Percentiles rank a stretch among this genome's conserved stretches.
phyloP scores from a whole-genome alignment of 495 filamentous ascomycete genomes.

The Letharia columbiana region DNA sequence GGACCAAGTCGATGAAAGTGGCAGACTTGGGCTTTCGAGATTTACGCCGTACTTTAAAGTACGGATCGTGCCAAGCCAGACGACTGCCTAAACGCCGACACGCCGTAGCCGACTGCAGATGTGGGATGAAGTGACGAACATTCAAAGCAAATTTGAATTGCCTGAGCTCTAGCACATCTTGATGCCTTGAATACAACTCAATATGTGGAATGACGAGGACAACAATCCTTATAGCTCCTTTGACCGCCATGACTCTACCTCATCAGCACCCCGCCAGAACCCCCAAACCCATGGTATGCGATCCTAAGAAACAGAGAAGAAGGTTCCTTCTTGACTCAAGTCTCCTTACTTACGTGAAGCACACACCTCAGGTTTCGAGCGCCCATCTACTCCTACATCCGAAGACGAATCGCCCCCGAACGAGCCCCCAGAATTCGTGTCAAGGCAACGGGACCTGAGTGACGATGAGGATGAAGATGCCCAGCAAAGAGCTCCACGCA shows the following conservation, averaged over 20 bases:
- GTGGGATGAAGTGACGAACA: neutral
- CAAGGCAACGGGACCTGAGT: slow-evolving; percentile 47
- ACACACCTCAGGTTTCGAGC: slow-evolving; percentile 30
- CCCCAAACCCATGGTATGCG: slow-evolving; percentile 45
- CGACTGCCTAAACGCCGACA: neutral
- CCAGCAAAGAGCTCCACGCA: slow-evolving; percentile 43
- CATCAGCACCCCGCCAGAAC: slow-evolving; percentile 43
- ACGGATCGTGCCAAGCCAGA: neutral
- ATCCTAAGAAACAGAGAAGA: slow-evolving; percentile 11
- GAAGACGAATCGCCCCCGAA: slow-evolving; percentile 38
- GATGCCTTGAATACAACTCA: slow-evolving; percentile 9
- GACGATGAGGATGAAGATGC: slow-evolving; percentile 53
- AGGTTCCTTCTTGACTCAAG: neutral
- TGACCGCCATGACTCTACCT: slow-evolving; percentile 62
- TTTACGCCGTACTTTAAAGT: too few species aligned
- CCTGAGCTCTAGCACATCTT: neutral
- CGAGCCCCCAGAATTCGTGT: slow-evolving; percentile 51
- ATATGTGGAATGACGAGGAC: slow-evolving; percentile 83
- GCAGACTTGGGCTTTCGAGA: too few species aligned
- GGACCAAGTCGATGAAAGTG: too few species aligned
- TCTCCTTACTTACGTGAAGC: neutral
- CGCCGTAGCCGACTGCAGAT: neutral
- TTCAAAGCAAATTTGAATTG: neutral
- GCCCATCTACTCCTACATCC: slow-evolving; percentile 40
- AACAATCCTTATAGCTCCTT: slow-evolving; percentile 93